phyloP scores from a whole-genome alignment of 129 eudicot species.

The Saposhnikovia divaricata region DNA sequence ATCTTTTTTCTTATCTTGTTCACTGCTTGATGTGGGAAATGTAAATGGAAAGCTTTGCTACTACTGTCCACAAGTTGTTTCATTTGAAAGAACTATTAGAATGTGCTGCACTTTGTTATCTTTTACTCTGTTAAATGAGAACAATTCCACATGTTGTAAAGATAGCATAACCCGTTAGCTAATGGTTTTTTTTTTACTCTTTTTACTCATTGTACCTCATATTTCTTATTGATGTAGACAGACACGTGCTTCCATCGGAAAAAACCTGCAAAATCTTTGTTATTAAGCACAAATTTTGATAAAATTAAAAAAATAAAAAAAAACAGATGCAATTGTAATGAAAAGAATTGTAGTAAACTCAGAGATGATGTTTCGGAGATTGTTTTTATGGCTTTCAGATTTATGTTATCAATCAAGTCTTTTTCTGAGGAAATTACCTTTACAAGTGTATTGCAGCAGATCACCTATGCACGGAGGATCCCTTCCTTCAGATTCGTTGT shows the following conservation, averaged over 20 bases:
- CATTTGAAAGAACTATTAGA: not conserved
- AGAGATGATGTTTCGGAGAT: too few relatives aligned
- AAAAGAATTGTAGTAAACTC: too few relatives aligned
- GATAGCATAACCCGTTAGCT: not conserved
- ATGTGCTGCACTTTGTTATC: not conserved
- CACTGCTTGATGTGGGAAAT: not conserved
- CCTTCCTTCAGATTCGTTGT: conserved; percentile 30
- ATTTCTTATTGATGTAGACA: conserved; percentile 60
- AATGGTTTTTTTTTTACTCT: not conserved
- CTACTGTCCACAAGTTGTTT: not conserved
- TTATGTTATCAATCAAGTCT: not conserved
- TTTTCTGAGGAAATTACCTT: conserved; percentile 35
- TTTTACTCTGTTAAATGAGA: conserved; percentile 4
- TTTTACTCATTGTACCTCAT: conserved; percentile 37
- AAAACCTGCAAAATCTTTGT: conserved; percentile 32
- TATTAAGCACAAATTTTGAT: not conserved
- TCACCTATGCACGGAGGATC: conserved; percentile 63
- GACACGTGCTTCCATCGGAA: conserved; percentile 64
- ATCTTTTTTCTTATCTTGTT: not conserved
- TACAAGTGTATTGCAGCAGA: conserved; percentile 55
- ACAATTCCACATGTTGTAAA: not conserved
- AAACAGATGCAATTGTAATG: not conserved
- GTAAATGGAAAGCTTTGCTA: not conserved
- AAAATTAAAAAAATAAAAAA: not conserved
- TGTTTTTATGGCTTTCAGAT: too few relatives aligned